A percentile compares a stretch with the other conserved stretches of the same genome.
Evolutionary conservation across 257 asterid species (phyloP).

Genomic region (Solanum microdontum): DNA sequence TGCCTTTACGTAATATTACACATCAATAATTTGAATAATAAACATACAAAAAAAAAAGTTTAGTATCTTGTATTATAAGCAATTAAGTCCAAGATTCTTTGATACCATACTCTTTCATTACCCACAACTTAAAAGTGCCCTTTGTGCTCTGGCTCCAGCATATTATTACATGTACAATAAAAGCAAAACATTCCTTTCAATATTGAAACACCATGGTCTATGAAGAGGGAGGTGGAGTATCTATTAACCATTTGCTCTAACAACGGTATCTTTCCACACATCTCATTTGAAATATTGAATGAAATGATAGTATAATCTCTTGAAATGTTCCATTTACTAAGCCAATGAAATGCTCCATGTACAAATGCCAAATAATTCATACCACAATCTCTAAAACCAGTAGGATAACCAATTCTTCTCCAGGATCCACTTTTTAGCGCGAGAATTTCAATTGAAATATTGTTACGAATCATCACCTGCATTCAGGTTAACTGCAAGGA

Average conservation of each 20-base stretch:
- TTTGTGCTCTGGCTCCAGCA: not conserved
- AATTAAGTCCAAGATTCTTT: not conserved
- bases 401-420: not conserved
- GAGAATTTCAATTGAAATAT: not conserved
- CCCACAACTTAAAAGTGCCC: not conserved
- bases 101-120: not conserved
- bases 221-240: not conserved
- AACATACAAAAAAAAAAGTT: not conserved
- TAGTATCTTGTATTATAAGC: not conserved
- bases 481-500: not conserved
- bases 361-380: not conserved
- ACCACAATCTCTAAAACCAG: no score
- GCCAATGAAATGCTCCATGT: not conserved
- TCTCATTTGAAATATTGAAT: not conserved
- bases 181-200: not conserved
- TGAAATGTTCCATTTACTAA: not conserved
- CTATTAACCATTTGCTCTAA: not conserved
- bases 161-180: not conserved
- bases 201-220: not conserved
- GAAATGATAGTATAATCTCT: not conserved
- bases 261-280: not conserved
- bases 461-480: not conserved
- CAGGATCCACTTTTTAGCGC: not conserved
- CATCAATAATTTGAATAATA: not conserved
- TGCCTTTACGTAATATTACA: not conserved